These are phyloP conservation scores for Raddia distichophylla DNA, from an alignment of 176 grass and related monocot genomes.

Conservation along the genomic window DNA sequence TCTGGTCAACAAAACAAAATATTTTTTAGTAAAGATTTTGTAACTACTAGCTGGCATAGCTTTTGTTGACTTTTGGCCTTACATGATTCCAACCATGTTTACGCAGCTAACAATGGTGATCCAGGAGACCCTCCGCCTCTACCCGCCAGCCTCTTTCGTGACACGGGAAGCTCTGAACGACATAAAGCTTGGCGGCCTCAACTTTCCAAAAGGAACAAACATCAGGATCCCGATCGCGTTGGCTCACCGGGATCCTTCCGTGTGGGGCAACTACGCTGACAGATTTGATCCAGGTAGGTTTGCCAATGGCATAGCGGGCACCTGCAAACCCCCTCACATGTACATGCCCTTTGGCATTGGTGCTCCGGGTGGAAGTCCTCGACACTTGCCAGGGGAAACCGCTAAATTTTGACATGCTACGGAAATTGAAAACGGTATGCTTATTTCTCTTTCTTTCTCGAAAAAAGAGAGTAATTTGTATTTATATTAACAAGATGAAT, in stretches of 20 bases:
- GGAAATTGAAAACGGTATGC: constrained; percentile 65
- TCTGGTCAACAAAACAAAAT: not conserved
- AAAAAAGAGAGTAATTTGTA: not conserved
- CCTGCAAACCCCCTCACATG: constrained; percentile 58
- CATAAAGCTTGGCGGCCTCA: constrained; percentile 48
- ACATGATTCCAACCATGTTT: not conserved
- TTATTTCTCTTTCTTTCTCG: not conserved
- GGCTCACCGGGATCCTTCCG: constrained; percentile 51
- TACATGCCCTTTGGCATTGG: constrained; percentile 78
- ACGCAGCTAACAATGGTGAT: constrained; percentile 83
- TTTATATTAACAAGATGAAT: not conserved
- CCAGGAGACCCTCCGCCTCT: constrained; percentile 71
- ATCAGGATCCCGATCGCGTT: constrained; percentile 39
- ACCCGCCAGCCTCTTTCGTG: constrained; percentile 47
- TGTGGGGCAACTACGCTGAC: constrained; percentile 51
- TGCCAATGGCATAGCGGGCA: constrained; percentile 45
- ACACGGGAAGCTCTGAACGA: constrained; percentile 52
- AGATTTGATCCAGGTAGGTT: constrained; percentile 73
- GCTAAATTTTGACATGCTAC: constrained; percentile 48
- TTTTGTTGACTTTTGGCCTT: not conserved
- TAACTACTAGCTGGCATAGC: not conserved
- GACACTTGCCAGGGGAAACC: constrained; percentile 42
- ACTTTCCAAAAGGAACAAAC: constrained; percentile 62
- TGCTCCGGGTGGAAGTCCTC: constrained; percentile 45
- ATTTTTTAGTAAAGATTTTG: not conserved